These are phyloP conservation scores for Misopates orontium DNA, from an alignment of 257 asterid genomes.

Conservation along the genomic window DNA sequence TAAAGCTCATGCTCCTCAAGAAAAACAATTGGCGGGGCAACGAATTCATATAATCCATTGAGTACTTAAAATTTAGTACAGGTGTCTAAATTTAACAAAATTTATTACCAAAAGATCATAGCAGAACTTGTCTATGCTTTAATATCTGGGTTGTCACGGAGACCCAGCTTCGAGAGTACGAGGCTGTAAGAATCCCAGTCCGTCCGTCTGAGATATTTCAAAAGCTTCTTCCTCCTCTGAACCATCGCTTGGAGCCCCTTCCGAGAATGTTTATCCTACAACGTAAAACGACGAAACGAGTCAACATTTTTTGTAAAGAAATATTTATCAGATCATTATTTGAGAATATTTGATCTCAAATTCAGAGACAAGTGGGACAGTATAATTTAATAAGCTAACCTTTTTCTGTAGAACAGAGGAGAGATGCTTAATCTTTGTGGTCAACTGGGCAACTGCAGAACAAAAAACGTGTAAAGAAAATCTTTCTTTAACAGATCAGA, in stretches of 20 bases:
- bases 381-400: conserved; percentile 37
- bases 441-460: conserved; percentile 76
- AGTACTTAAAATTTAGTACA: background rate
- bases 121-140: conserved; percentile 38
- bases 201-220: conserved; percentile 74
- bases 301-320: too few relatives aligned
- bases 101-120: background rate
- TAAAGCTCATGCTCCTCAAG: conserved; percentile 5
- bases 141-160: conserved; percentile 64
- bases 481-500: background rate
- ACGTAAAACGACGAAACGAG: background rate
- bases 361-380: background rate
- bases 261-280: conserved; percentile 87
- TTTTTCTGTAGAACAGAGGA: conserved; percentile 61
- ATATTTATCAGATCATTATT: conserved; percentile 8
- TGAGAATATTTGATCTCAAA: background rate
- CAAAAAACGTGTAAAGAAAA: conserved; percentile 8
- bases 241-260: conserved; percentile 78
- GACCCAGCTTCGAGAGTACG: conserved; percentile 74
- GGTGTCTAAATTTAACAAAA: conserved; percentile 14
- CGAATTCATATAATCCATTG: too few relatives aligned
- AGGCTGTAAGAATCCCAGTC: conserved; percentile 84
- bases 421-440: conserved; percentile 81
- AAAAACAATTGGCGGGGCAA: too few relatives aligned
- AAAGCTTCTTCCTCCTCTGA: conserved; percentile 67